phyloP scores from a whole-genome alignment of 495 filamentous ascomycete species.

The Trichoderma gamsii region DNA sequence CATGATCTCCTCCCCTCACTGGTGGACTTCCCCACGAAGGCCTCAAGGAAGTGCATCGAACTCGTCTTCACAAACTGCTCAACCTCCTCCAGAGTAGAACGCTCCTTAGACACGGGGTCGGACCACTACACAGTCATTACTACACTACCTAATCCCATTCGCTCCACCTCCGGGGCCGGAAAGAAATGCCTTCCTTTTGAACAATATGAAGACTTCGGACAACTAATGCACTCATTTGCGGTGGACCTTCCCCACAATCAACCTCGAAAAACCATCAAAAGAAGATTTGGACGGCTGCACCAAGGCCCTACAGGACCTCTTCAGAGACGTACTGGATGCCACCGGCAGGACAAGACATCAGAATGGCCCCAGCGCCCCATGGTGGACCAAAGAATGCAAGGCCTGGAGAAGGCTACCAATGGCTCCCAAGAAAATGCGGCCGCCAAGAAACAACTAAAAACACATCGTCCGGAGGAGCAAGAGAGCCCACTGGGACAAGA shows the following conservation, averaged over 20 bases:
- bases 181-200: background rate
- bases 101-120: background rate
- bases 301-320: background rate
- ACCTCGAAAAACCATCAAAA: slow-evolving; percentile 10
- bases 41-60: background rate
- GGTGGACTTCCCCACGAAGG: background rate
- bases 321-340: background rate
- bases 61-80: background rate
- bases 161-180: background rate
- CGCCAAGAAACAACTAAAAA: too few relatives aligned
- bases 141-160: background rate
- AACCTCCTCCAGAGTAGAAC: background rate
- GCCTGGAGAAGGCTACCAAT: too few relatives aligned
- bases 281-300: background rate
- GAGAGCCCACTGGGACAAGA: too few relatives aligned
- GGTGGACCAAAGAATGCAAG: background rate
- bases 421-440: too few relatives aligned
- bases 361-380: background rate
- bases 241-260: background rate
- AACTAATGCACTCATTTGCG: slow-evolving; percentile 20
- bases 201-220: background rate
- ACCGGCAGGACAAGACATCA: background rate
- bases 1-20: background rate
- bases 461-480: too few relatives aligned
- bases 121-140: background rate